These are phyloP conservation scores for Styphnolobium japonicum DNA, from an alignment of 306 rosid genomes.

Conservation along the genomic window DNA sequence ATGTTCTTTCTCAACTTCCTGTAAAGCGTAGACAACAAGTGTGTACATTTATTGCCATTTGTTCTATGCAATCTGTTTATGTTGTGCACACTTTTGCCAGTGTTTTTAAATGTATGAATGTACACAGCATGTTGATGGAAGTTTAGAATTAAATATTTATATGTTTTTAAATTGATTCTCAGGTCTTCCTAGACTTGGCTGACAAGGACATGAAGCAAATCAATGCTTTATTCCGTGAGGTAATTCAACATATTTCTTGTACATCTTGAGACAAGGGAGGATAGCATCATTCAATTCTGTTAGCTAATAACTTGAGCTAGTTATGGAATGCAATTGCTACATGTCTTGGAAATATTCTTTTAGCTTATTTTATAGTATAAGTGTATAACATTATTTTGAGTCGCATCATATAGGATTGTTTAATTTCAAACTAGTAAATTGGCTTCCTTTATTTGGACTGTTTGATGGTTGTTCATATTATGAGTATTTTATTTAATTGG, in stretches of 20 bases:
- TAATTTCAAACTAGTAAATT: conserved; percentile 7
- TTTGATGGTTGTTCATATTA: conserved; percentile 10
- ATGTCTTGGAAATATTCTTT: conserved; percentile 3
- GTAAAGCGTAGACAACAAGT: conserved; percentile 96
- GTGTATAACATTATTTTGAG: neutral
- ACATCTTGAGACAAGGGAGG: conserved; percentile 1
- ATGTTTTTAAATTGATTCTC: conserved; percentile 25
- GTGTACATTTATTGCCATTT: conserved; percentile 16
- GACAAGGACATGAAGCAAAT: conserved; percentile 92
- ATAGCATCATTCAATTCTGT: conserved; percentile 14
- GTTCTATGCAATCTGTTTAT: conserved; percentile 13
- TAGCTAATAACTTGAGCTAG: conserved; percentile 1
- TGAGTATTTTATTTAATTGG: neutral
- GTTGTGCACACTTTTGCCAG: neutral
- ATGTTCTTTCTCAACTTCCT: conserved; percentile 91
- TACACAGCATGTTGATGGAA: neutral
- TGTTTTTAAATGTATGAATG: neutral
- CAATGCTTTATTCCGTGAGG: conserved; percentile 82
- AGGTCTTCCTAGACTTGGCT: conserved; percentile 87
- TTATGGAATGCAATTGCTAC: conserved; percentile 11
- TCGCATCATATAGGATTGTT: neutral
- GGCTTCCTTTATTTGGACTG: neutral
- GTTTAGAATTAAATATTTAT: conserved; percentile 14
- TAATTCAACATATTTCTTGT: conserved; percentile 29
- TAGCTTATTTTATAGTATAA: neutral